phyloP scores from a whole-genome alignment of 75 land plant genomes.

The Pinus albicaulis region DNA sequence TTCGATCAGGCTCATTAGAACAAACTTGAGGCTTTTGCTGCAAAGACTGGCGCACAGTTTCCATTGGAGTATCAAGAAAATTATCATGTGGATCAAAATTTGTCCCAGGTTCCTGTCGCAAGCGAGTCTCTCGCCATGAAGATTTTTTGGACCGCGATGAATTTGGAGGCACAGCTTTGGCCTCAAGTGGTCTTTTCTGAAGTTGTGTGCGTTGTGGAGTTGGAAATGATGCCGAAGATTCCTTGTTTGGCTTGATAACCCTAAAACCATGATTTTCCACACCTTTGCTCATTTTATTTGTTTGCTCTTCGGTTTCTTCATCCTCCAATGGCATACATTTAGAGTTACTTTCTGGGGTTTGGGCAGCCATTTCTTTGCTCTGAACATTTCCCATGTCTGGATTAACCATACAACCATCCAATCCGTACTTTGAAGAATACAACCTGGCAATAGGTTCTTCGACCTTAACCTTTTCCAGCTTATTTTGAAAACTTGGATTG shows the following conservation, averaged over 20 bases:
- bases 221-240: background rate
- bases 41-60: constrained; percentile 21
- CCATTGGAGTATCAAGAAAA: constrained; percentile 78
- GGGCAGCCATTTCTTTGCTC: background rate
- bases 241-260: background rate
- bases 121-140: constrained; percentile 66
- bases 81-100: constrained; percentile 82
- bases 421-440: background rate
- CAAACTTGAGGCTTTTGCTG: constrained; percentile 4
- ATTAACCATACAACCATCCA: background rate
- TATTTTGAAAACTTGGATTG: background rate
- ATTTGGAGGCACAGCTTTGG: constrained; percentile 15
- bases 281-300: background rate
- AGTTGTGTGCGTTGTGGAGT: constrained; percentile 2
- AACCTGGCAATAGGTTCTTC: background rate
- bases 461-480: background rate
- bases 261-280: background rate
- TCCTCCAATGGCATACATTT: constrained; percentile 6
- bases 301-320: constrained; percentile 10
- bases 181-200: constrained; percentile 18
- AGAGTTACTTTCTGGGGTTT: background rate
- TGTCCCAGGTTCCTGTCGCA: constrained; percentile 24
- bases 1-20: constrained; percentile 11
- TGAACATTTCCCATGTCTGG: background rate
- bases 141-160: constrained; percentile 26